A percentile compares a stretch with the other conserved stretches of the same genome.
Evolutionary conservation across 495 filamentous ascomycete genomes (phyloP).

Genomic region (Gamarada debralockiae): DNA sequence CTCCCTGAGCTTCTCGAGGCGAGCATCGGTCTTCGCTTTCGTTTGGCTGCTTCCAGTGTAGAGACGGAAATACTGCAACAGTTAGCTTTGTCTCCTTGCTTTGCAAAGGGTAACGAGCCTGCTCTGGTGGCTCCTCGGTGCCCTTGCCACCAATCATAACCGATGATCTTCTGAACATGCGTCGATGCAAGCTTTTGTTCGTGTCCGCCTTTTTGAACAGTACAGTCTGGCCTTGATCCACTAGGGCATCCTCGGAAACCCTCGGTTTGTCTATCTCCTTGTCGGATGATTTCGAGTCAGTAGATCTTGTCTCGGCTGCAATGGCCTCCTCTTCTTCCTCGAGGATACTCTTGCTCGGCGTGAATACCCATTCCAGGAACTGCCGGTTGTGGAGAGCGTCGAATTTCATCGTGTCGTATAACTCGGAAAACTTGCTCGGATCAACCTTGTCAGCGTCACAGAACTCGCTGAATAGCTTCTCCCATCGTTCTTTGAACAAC

Average conservation of each 20-base stretch:
- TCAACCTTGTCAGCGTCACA: slow-evolving; percentile 96
- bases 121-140: slow-evolving; percentile 18
- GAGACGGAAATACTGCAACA: slow-evolving; percentile 73
- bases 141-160: slow-evolving; percentile 32
- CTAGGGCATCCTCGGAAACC: slow-evolving; percentile 29
- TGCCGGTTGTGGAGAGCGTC: slow-evolving; percentile 95
- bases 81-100: not conserved
- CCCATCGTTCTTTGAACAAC: slow-evolving; percentile 95
- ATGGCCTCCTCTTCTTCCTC: slow-evolving; percentile 49
- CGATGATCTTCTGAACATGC: slow-evolving; percentile 46
- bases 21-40: slow-evolving; percentile 78
- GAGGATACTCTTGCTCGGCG: slow-evolving; percentile 65
- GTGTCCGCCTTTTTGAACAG: slow-evolving; percentile 28
- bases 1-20: slow-evolving; percentile 84
- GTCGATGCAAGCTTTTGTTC: slow-evolving; percentile 40
- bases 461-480: slow-evolving; percentile 96
- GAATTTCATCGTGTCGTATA: slow-evolving; percentile 99
- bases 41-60: slow-evolving; percentile 72
- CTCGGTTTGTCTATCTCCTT: slow-evolving; percentile 25
- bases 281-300: not conserved
- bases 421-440: slow-evolving; percentile 94
- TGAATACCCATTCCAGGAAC: slow-evolving; percentile 98
- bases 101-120: not conserved
- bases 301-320: slow-evolving; percentile 24
- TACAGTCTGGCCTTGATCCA: slow-evolving; percentile 25